These are phyloP conservation scores for Nyssa sinensis DNA, from an alignment of 148 eudicot species.

Conservation along the genomic window DNA sequence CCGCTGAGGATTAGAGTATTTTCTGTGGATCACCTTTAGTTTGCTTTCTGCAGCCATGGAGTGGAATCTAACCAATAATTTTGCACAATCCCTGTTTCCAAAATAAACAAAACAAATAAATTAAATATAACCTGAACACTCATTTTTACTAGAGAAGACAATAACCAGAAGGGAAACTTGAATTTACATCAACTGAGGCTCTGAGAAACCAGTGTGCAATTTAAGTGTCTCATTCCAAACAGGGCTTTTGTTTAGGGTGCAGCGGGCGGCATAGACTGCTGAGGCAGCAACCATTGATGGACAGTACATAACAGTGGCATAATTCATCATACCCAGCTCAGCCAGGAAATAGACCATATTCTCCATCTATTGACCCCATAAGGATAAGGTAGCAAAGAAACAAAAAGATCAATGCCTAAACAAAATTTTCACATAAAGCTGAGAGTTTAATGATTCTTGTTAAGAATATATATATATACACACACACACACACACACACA, in stretches of 20 bases:
- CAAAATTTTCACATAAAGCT: too few relatives aligned
- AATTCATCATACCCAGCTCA: constrained; percentile 78
- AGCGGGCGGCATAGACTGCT: constrained; percentile 78
- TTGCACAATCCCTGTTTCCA: constrained; percentile 66
- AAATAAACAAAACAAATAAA: too few relatives aligned
- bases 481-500: too few relatives aligned
- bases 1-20: constrained; percentile 51
- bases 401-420: too few relatives aligned
- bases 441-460: too few relatives aligned
- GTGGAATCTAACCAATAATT: constrained; percentile 58
- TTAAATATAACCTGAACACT: too few relatives aligned
- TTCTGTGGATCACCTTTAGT: constrained; percentile 58
- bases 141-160: too few relatives aligned
- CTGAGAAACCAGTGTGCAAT: constrained; percentile 67
- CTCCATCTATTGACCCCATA: constrained; percentile 39
- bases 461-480: too few relatives aligned
- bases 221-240: constrained; percentile 73
- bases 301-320: constrained; percentile 35
- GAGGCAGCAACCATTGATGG: constrained; percentile 90
- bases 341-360: constrained; percentile 68
- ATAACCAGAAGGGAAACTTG: too few relatives aligned
- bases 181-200: constrained; percentile 54
- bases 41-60: constrained; percentile 42
- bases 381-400: constrained; percentile 16
- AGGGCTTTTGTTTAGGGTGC: constrained; percentile 58